These are phyloP conservation scores for Globisporangium okanoganense DNA, from an alignment of 352 stramenopile genomes.

Conservation along the genomic window DNA sequence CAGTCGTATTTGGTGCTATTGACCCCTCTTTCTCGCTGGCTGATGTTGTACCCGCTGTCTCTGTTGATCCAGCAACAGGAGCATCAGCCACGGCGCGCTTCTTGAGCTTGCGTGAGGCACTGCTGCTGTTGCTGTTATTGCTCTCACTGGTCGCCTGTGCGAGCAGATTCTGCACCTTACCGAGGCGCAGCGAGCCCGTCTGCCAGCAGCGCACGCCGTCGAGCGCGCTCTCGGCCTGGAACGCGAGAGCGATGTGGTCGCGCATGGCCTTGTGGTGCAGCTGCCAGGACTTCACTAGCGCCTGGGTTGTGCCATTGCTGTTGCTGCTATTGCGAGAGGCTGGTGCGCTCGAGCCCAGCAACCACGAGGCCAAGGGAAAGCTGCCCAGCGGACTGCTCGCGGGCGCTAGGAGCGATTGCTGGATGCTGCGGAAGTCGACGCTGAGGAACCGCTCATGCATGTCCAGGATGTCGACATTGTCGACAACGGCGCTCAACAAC, in stretches of 20 bases:
- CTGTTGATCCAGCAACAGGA: neutral
- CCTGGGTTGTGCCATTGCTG: neutral
- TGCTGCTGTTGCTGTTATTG: neutral
- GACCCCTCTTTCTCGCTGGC: neutral
- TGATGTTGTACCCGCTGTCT: neutral
- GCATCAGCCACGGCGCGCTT: neutral
- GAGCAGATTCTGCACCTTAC: slow-evolving; percentile 12
- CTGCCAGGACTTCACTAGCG: slow-evolving; percentile 25
- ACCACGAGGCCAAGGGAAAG: slow-evolving; percentile 11
- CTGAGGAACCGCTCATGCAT: slow-evolving; percentile 21
- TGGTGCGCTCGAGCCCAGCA: neutral
- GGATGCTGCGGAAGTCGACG: slow-evolving; percentile 36
- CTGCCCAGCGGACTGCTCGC: slow-evolving; percentile 1
- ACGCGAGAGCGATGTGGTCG: slow-evolving; percentile 26
- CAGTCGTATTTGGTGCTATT: neutral
- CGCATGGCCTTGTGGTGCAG: slow-evolving; percentile 20
- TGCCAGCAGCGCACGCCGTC: slow-evolving; percentile 22
- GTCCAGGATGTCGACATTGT: slow-evolving; percentile 35
- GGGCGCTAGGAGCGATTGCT: slow-evolving; percentile 17
- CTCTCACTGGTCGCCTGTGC: neutral
- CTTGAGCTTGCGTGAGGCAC: neutral
- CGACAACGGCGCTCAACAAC: slow-evolving; percentile 19
- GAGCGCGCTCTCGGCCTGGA: slow-evolving; percentile 32
- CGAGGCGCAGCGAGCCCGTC: slow-evolving; percentile 8
- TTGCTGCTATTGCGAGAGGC: neutral